Conservation (phyloP, 148 eudicot genomes). For the Spergularia marina region DNA sequence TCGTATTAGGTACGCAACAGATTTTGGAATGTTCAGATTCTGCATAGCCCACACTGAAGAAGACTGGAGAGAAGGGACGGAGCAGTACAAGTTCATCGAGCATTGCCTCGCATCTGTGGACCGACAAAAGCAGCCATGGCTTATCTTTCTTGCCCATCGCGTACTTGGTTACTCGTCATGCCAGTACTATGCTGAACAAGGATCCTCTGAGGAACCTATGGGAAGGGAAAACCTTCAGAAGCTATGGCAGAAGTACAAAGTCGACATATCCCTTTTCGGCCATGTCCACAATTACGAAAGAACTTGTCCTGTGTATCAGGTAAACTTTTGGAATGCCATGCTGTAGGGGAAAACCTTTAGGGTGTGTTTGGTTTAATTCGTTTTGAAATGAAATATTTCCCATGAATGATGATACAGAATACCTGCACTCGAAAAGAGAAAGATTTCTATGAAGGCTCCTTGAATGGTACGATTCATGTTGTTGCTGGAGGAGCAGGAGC, state of each 20-base stretch:
- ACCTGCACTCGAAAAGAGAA: constrained; percentile 70
- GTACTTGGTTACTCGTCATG: constrained; percentile 83
- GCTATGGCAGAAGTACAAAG: constrained; percentile 93
- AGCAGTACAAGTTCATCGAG: constrained; percentile 83
- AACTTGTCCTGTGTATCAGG: constrained; percentile 94
- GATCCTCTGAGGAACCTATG: constrained; percentile 90
- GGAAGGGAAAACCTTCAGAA: constrained; percentile 91
- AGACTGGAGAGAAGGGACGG: constrained; percentile 91
- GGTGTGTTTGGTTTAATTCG: no score
- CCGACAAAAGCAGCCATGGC: constrained; percentile 91
- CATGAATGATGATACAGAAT: constrained; percentile 41
- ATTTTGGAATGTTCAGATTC: constrained; percentile 92
- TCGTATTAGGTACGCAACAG: constrained; percentile 70
- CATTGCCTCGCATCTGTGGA: constrained; percentile 81
- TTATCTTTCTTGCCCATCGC: constrained; percentile 85
- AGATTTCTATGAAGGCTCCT: constrained; percentile 48
- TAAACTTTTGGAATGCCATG: background rate
- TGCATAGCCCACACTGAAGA: constrained; percentile 90
- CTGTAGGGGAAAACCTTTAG: no score
- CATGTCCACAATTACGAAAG: constrained; percentile 89
- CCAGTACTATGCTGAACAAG: constrained; percentile 49
- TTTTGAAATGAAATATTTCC: background rate
- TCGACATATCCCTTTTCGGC: constrained; percentile 79
- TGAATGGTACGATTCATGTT: constrained; percentile 82
- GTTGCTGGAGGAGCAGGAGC: constrained; percentile 93